Conservation (phyloP, 1,284 basidiomycete species). For the Tausonia pullulans region DNA sequence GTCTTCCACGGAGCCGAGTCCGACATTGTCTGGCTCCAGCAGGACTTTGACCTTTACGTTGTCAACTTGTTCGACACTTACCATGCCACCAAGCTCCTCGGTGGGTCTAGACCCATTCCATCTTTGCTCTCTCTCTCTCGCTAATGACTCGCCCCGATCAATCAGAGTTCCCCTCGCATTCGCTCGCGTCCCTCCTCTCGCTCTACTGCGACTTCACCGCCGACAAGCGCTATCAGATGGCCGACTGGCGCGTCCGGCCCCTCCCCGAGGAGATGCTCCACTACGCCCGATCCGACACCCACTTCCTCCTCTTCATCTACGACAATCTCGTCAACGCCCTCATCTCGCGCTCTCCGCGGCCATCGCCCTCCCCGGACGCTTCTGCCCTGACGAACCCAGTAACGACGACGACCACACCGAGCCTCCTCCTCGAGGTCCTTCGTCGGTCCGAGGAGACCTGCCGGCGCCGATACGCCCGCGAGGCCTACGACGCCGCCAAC, state of each 20-base stretch:
- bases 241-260: slow-evolving; percentile 93
- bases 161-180: slow-evolving; percentile 66
- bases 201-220: slow-evolving; percentile 84
- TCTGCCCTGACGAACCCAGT: slow-evolving; percentile 14
- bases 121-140: not conserved
- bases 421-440: slow-evolving; percentile 43
- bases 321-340: slow-evolving; percentile 83
- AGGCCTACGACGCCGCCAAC: slow-evolving; percentile 52
- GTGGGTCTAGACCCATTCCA: slow-evolving; percentile 35
- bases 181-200: slow-evolving; percentile 71
- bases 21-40: slow-evolving; percentile 92
- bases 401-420: slow-evolving; percentile 24
- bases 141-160: not conserved
- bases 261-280: slow-evolving; percentile 76
- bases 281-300: slow-evolving; percentile 92
- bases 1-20: slow-evolving; percentile 90
- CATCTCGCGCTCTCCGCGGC: slow-evolving; percentile 24
- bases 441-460: slow-evolving; percentile 60
- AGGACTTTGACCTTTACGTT: slow-evolving; percentile 85
- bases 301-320: slow-evolving; percentile 86
- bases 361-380: slow-evolving; percentile 2
- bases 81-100: slow-evolving; percentile 77
- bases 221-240: slow-evolving; percentile 91
- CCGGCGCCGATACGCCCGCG: slow-evolving; percentile 52
- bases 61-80: slow-evolving; percentile 95